Base-by-base conservation (phyloP, 2,329 filamentous ascomycete species). In the Colletotrichum liaoningense region DNA sequence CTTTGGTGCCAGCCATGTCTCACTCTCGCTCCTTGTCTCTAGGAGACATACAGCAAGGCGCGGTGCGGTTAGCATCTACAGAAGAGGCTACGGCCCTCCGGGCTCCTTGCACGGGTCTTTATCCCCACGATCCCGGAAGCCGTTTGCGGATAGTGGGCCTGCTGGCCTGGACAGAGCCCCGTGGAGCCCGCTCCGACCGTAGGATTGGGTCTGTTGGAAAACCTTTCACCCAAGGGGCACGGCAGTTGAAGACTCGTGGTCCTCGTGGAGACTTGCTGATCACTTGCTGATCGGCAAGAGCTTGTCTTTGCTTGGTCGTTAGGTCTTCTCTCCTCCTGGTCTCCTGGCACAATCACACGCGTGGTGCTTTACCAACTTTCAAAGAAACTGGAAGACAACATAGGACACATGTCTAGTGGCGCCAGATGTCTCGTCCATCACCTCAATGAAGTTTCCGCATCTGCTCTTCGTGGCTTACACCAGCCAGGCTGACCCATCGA, bases 1-100 rank as follows among this genome's bases (percentile, higher is more conserved):
- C 26, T 56, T 65, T 65, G 55, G 24, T 62, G 67, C 56, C 67
- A 49, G 67, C 60, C 71, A 22, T 63, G 71, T 73, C 67, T 73
- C 56, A 66, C 38, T 56, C 14, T 4, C 33, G 19, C 5, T 28
- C 28, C 56, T 73, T 66, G 57, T 71, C 14, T 46, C 30, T 24
- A 28, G 54, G 28, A 62, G 46, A 65, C 5, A 33, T 26, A 2
- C 12, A 7, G 35, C 26, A 57, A 52, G 67, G 55, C 12, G 28
- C 38, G 35, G 54, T 60, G 22, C 3, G 9, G 8, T 2, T 65
- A 49, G 56, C 67, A 35, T 49, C 6, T 19, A 56, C 35, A 35
- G 46, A 66, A 70, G 26, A 49, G 55, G 60, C 60, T 54, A 56
- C 33, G 22, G 26, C 7, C 2, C 22, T 24, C 14, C 24, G 5